Conservation (phyloP, 106 monocot genomes). For the Hemerocallis citrina region DNA sequence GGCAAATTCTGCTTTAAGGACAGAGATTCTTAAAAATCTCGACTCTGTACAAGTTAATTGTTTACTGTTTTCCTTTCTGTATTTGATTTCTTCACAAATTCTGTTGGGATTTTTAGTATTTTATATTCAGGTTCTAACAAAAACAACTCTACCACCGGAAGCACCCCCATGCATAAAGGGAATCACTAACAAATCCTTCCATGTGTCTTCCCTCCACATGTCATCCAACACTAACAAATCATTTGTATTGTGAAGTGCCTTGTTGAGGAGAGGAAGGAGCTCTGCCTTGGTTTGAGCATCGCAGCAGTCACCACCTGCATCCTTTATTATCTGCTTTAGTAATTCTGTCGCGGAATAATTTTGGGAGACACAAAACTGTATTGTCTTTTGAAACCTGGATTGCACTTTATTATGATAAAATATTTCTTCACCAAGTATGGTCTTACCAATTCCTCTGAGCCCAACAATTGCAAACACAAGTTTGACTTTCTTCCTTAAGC, state of each 20-base stretch:
- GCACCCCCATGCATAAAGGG: too few species aligned
- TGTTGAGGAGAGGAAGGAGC: constrained; percentile 3
- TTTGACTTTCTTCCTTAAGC: too few species aligned
- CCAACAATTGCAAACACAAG: constrained; percentile 22
- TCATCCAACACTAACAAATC: constrained; percentile 34
- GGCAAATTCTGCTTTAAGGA: too few species aligned
- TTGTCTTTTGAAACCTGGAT: neutral
- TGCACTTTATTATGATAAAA: constrained; percentile 7
- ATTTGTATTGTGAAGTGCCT: neutral
- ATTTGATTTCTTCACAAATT: too few species aligned
- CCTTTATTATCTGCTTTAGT: constrained; percentile 19
- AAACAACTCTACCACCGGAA: too few species aligned
- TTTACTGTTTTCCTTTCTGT: too few species aligned
- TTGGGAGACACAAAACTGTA: constrained; percentile 15
- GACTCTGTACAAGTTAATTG: too few species aligned
- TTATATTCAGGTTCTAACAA: too few species aligned
- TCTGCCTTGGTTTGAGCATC: constrained; percentile 7
- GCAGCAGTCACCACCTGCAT: neutral
- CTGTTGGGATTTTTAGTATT: too few species aligned
- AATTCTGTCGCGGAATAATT: constrained; percentile 9
- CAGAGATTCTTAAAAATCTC: too few species aligned
- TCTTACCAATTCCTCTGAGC: constrained; percentile 38
- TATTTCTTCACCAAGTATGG: constrained; percentile 24
- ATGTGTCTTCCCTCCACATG: constrained; percentile 19
- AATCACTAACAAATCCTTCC: constrained; percentile 21